A percentile compares a stretch with the other conserved stretches of the same genome.
phyloP scores from a whole-genome alignment of 1,139 yeast genomes.

The Yamadazyma dushanensis region DNA sequence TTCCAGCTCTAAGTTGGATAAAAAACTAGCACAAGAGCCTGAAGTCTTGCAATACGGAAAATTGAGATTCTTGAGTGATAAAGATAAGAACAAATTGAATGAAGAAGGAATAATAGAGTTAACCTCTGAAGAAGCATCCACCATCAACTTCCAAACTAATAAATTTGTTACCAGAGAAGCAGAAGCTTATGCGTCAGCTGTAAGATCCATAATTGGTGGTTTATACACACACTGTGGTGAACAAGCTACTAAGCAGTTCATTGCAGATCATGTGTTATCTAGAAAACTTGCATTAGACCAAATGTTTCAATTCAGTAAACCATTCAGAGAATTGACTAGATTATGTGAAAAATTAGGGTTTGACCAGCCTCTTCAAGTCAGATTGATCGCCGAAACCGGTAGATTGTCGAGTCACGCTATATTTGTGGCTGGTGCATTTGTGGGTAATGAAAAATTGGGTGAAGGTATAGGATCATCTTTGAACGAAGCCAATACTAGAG shows the following conservation, averaged over 20 bases:
- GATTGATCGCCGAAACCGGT: conserved; percentile 92
- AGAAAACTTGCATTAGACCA: conserved; percentile 72
- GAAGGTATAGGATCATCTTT: conserved; percentile 95
- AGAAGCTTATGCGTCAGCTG: conserved; percentile 56
- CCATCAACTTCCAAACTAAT: conserved; percentile 18
- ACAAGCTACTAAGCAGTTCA: conserved; percentile 60
- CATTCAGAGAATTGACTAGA: conserved; percentile 80
- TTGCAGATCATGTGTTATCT: conserved; percentile 70
- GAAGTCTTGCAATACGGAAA: conserved; percentile 64
- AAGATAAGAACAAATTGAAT: conserved; percentile 33
- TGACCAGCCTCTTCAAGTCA: conserved; percentile 67
- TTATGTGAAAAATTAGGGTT: conserved; percentile 79
- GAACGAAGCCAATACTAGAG: conserved; percentile 88
- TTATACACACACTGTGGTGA: conserved; percentile 68
- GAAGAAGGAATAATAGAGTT: conserved; percentile 55
- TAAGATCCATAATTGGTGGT: conserved; percentile 72
- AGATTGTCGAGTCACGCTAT: conserved; percentile 82
- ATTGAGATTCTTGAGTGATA: conserved; percentile 51
- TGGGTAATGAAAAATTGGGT: conserved; percentile 81
- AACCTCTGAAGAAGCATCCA: conserved; percentile 28
- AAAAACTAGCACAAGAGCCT: conserved; percentile 69
- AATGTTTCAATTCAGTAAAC: conserved; percentile 79
- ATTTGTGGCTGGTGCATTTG: conserved; percentile 87
- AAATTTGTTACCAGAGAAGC: conserved; percentile 28
- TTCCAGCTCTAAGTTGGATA: conserved; percentile 58